Evolutionary conservation across 1,139 yeast species (phyloP).

Genomic region (Sugiyamaella xylanicola): DNA sequence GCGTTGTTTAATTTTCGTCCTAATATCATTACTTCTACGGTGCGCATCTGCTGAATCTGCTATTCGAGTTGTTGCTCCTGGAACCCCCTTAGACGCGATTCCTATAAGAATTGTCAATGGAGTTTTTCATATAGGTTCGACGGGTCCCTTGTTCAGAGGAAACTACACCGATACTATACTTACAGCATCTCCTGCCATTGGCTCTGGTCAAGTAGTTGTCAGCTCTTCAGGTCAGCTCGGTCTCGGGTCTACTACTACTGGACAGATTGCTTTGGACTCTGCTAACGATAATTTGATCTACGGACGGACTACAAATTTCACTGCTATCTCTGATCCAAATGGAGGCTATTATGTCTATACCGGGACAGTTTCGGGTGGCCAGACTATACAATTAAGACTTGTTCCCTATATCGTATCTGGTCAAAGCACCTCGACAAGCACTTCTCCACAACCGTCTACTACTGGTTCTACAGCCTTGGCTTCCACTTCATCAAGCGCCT

Average conservation of each 20-base stretch:
- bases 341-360: slow-evolving; percentile 25
- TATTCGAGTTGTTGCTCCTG: slow-evolving; percentile 18
- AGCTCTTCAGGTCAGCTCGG: slow-evolving; percentile 13
- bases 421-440: background rate
- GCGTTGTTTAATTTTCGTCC: slow-evolving; percentile 10
- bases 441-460: slow-evolving; percentile 1
- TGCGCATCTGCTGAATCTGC: slow-evolving; percentile 16
- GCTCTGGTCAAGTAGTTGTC: slow-evolving; percentile 9
- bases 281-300: slow-evolving; percentile 20
- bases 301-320: slow-evolving; percentile 24
- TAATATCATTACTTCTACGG: background rate
- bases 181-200: slow-evolving; percentile 3
- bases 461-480: background rate
- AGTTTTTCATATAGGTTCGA: slow-evolving; percentile 11
- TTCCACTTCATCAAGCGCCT: background rate
- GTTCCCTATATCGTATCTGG: slow-evolving; percentile 1
- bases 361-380: slow-evolving; percentile 24
- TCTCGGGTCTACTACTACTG: slow-evolving; percentile 14
- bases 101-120: slow-evolving; percentile 8
- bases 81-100: slow-evolving; percentile 13
- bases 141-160: slow-evolving; percentile 17
- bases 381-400: slow-evolving; percentile 24
- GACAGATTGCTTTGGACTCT: slow-evolving; percentile 10
- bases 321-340: slow-evolving; percentile 24
- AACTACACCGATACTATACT: background rate